Percentiles rank a stretch among this genome's conserved stretches.
Conservation (phyloP, 148 eudicot species). For the Rhododendron simsii region DNA sequence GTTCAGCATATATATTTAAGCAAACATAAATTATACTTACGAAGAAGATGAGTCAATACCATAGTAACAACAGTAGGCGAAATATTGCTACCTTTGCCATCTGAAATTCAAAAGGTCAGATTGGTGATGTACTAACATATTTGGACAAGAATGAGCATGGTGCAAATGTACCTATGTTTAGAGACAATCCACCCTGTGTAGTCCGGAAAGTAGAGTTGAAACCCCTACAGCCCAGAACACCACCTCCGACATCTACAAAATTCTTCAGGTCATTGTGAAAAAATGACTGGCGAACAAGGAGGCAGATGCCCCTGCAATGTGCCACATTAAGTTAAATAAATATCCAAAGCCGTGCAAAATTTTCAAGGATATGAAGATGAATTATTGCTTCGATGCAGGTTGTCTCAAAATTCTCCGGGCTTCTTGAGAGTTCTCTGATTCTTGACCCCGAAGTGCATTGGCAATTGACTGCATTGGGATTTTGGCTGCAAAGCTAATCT, state of each 20-base stretch:
- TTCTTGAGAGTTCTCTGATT: too few species aligned
- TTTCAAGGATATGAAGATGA: too few species aligned
- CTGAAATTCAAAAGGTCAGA: constrained; percentile 26
- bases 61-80: background rate
- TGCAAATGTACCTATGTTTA: constrained; percentile 59
- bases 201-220: constrained; percentile 89
- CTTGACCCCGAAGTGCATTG: too few species aligned
- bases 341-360: too few species aligned
- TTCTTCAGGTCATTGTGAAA: constrained; percentile 29
- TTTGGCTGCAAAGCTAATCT: too few species aligned
- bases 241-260: constrained; percentile 82
- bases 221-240: constrained; percentile 86
- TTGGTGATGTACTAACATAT: background rate
- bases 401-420: too few species aligned
- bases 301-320: too few species aligned
- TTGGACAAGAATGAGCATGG: background rate
- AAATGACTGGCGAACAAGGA: too few species aligned
- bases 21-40: background rate
- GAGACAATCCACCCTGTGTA: constrained; percentile 77
- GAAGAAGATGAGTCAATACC: background rate
- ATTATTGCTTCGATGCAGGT: too few species aligned
- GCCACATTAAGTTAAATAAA: too few species aligned
- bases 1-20: background rate
- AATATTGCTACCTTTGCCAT: constrained; percentile 55
- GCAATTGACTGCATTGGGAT: too few species aligned